Base-by-base conservation (phyloP, 1,139 yeast genomes). In the Yamadazyma diddensiae region DNA sequence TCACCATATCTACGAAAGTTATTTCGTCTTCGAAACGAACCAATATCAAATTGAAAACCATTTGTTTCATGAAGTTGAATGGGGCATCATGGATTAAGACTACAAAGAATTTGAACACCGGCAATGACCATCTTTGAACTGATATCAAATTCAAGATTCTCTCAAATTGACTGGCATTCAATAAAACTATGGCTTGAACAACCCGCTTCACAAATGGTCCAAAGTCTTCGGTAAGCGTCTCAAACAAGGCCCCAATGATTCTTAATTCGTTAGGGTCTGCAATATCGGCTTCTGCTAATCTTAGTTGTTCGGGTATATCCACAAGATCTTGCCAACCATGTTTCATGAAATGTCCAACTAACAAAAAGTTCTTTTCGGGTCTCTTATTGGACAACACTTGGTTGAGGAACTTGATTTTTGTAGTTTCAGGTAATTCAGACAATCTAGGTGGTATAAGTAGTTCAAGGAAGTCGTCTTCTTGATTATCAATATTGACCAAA, bases 51-150 rank as follows among this genome's bases (percentile, higher is more conserved):
- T 48, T 42, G 15, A 50, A 36, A 0, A 57, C 41, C 24, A 52
- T 47, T 20, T 50, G 51, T 33, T 54, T 57, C 31, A 68, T 50
- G 27, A 45, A 49, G 2, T 45, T 46, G 30, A 45, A 55, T 2
- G 73, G 71, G 0, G 72, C 64, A 43, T 53, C 55, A 31, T 58
- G 65, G 29, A 64, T 52, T 21, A 66, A 48, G 3, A 47, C 35
- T 5, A 66, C 41, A 29, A 55, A 63, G 36, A 57, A 62, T 24
- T 60, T 53, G 46, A 62, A 57, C 2, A 53, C 44, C 1, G 57
- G 55, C 3, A 52, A 21, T 9, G 52, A 43, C 74, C 74, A 68
- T 4, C 41, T 33, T 1, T 42, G 43, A 3, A 65, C 43, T 2
- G 51, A 36, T 30, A 65, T 40, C 15, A 36, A 20, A 1, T 38